Evolutionary conservation across 495 filamentous ascomycete species (phyloP), one percentile per base, ranked within the genome.

Genomic region (Saxophila tyrrhenica): DNA sequence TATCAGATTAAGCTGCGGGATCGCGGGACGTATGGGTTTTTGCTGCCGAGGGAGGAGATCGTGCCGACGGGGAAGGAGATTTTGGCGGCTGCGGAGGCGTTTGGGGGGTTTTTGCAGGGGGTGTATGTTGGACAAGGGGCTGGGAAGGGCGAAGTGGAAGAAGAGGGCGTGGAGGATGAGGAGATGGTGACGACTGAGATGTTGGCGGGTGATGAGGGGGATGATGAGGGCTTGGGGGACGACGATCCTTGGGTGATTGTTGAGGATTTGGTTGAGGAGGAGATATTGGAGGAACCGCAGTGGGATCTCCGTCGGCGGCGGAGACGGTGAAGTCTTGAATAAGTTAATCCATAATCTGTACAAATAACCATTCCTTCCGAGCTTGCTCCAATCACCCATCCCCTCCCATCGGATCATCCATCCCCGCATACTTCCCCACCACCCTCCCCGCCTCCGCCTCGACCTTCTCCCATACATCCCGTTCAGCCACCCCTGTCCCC

Each of bases 1-100:
- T 98, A 94, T 63, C 92, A 97, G 72, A 85, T 98, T 66, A 97
- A 96, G 68, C 73, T 98, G 21, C 77, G 92, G 35, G 92, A 98
- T 70, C 94, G 87, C 0, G 92, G 92, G 2, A 92, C 81, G 68
- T 96, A 97, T 66, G 92, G 92, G 0, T 98, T 96, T 62, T 72
- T 98, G 46, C 73, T 98, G 9, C 92, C 92, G 0, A 81, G 78
- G 32, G 84, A 90, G 53, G 76, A 95, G 57, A 98, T 98, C 50
- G 68, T 95, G 3, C 91, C 92, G 0, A 91, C 89, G 0, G 92
- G 92, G 1, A 80, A 87, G 67, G 92, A 98, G 66, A 74, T 87
- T 20, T 82, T 90, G 60, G 81, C 84, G 46, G 86, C 89, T 0
- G 71, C 95, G 38, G 75, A 88, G 57, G 86, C 87, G 57, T 81